Conservation (phyloP, 1,284 basidiomycete genomes). For the Irpex rosettiformis region DNA sequence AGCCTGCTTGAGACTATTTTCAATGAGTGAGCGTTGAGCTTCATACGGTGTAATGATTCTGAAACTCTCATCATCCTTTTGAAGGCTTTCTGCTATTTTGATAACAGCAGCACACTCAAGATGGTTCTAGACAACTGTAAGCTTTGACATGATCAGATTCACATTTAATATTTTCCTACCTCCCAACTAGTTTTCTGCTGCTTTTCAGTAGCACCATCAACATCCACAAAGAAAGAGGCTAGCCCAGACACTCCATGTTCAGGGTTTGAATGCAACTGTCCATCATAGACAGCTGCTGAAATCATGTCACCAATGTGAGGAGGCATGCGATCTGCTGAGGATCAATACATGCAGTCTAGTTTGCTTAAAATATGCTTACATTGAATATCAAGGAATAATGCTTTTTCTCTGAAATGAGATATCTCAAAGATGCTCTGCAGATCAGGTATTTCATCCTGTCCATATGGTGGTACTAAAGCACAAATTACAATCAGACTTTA, state of each 20-base stretch:
- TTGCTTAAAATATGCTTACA: slow-evolving; percentile 29
- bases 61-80: slow-evolving; percentile 35
- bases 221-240: slow-evolving; percentile 45
- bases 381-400: slow-evolving; percentile 38
- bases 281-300: slow-evolving; percentile 59
- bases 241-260: slow-evolving; percentile 29
- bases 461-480: slow-evolving; percentile 44
- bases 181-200: slow-evolving; percentile 38
- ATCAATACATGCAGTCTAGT: background rate
- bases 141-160: slow-evolving; percentile 17
- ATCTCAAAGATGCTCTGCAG: slow-evolving; percentile 46
- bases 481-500: slow-evolving; percentile 2
- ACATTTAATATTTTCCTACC: slow-evolving; percentile 29
- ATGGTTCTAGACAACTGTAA: slow-evolving; percentile 33
- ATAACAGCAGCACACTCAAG: slow-evolving; percentile 37
- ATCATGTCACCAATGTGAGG: slow-evolving; percentile 71
- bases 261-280: slow-evolving; percentile 35
- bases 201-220: slow-evolving; percentile 37
- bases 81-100: slow-evolving; percentile 40
- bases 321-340: slow-evolving; percentile 78
- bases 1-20: slow-evolving; percentile 34
- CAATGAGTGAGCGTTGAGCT: slow-evolving; percentile 43
- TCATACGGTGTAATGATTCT: slow-evolving; percentile 57
- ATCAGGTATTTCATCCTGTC: slow-evolving; percentile 36
- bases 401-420: slow-evolving; percentile 31